phyloP scores from a whole-genome alignment of 2,329 filamentous ascomycete species.

The Sporothrix inflata region DNA sequence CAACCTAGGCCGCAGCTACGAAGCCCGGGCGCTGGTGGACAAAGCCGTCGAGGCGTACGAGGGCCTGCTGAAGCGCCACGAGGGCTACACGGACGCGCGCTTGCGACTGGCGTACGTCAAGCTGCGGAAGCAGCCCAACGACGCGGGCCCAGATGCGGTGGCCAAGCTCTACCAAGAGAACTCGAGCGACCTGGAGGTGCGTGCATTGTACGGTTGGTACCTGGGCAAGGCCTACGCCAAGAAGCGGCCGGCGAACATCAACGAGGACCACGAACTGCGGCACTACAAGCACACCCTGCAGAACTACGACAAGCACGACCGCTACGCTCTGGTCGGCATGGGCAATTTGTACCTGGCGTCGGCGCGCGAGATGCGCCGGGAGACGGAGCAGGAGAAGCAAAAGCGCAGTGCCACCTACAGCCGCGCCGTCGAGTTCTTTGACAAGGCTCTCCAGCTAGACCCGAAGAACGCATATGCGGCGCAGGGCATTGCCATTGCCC shows the following conservation, averaged over 20 bases:
- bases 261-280: constrained; percentile 87
- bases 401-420: constrained; percentile 85
- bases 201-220: constrained; percentile 94
- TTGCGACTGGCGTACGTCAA: constrained; percentile 89
- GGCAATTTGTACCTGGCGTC: constrained; percentile 87
- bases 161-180: constrained; percentile 84
- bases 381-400: constrained; percentile 86
- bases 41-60: constrained; percentile 90
- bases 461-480: constrained; percentile 94
- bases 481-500: constrained; percentile 90
- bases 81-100: constrained; percentile 89
- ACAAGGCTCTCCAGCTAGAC: constrained; percentile 94
- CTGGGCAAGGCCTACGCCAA: constrained; percentile 78
- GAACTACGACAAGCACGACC: constrained; percentile 93
- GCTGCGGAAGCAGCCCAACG: constrained; percentile 76
- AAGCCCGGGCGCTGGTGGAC: constrained; percentile 77
- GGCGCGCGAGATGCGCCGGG: constrained; percentile 91
- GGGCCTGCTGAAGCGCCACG: constrained; percentile 78
- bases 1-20: constrained; percentile 92
- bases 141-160: constrained; percentile 84
- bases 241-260: constrained; percentile 77
- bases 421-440: constrained; percentile 96
- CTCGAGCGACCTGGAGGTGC: constrained; percentile 84
- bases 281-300: constrained; percentile 97
- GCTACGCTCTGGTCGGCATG: constrained; percentile 96